Evolutionary conservation across 2,329 filamentous ascomycete species (phyloP).

Genomic region (Ceratocystis smalleyi): DNA sequence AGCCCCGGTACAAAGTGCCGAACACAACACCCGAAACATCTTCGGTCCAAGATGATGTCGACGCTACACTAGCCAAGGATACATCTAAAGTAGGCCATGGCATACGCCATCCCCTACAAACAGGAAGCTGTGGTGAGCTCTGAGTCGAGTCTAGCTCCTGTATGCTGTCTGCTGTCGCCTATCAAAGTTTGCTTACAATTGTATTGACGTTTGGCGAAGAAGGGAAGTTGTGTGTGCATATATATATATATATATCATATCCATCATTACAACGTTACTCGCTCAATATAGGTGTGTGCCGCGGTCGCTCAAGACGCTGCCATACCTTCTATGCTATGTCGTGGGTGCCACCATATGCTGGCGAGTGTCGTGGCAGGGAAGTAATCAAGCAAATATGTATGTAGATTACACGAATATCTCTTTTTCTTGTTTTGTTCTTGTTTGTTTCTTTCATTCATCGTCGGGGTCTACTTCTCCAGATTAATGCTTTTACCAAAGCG

Average conservation of each 20-base stretch:
- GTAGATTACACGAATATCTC: neutral
- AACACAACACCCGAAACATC: neutral
- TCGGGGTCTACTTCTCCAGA: slow-evolving; percentile 40
- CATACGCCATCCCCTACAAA: neutral
- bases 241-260: neutral
- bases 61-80: neutral
- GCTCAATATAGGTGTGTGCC: neutral
- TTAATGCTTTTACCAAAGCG: slow-evolving; percentile 96
- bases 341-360: neutral
- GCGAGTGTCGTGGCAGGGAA: neutral
- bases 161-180: neutral
- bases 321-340: neutral
- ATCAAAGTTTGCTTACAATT: neutral
- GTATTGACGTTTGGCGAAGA: neutral
- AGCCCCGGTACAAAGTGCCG: neutral
- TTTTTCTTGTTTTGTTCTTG: neutral
- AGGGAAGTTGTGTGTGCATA: neutral
- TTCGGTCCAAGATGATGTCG: neutral
- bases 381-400: neutral
- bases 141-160: neutral
- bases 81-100: neutral
- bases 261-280: neutral
- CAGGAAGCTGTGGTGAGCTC: neutral
- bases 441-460: neutral
- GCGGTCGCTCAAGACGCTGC: neutral